Evolutionary conservation across 1,139 yeast genomes (phyloP).

Genomic region (Diutina neorugosa): DNA sequence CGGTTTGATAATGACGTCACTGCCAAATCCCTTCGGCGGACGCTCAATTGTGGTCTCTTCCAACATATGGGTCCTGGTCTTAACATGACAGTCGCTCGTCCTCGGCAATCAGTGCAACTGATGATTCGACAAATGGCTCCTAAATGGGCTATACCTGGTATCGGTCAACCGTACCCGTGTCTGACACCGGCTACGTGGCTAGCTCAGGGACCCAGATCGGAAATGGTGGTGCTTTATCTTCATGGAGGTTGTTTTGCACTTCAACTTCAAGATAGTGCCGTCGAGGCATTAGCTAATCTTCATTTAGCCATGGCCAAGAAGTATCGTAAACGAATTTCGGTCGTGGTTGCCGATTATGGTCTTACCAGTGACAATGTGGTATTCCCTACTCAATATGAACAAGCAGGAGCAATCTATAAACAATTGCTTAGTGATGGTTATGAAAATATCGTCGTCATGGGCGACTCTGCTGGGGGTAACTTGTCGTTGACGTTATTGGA

Average conservation of each 20-base stretch:
- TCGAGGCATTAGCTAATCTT: conserved; percentile 6
- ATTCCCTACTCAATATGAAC: conserved; percentile 30
- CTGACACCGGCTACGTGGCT: background rate
- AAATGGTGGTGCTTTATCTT: conserved; percentile 6
- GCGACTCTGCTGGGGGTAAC: conserved; percentile 40
- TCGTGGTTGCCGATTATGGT: conserved; percentile 28
- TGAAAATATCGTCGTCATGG: conserved; percentile 22
- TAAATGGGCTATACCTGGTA: background rate
- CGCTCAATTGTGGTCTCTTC: background rate
- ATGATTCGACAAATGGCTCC: background rate
- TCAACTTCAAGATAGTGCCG: conserved; percentile 4
- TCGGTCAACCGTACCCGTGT: background rate
- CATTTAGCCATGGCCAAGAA: background rate
- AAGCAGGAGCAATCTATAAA: conserved; percentile 18
- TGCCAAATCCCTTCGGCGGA: background rate
- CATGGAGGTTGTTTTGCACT: conserved; percentile 8
- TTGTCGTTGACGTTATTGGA: conserved; percentile 13
- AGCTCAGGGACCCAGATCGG: background rate
- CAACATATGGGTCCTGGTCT: conserved; percentile 3
- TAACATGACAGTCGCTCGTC: background rate
- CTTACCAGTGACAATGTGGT: conserved; percentile 16
- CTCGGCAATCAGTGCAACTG: background rate
- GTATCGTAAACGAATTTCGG: conserved; percentile 10
- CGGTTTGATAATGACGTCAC: background rate
- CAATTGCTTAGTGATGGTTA: conserved; percentile 18